A percentile compares a stretch with the other conserved stretches of the same genome.
Conservation (phyloP, 306 rosid species). For the Castanea crenata region DNA sequence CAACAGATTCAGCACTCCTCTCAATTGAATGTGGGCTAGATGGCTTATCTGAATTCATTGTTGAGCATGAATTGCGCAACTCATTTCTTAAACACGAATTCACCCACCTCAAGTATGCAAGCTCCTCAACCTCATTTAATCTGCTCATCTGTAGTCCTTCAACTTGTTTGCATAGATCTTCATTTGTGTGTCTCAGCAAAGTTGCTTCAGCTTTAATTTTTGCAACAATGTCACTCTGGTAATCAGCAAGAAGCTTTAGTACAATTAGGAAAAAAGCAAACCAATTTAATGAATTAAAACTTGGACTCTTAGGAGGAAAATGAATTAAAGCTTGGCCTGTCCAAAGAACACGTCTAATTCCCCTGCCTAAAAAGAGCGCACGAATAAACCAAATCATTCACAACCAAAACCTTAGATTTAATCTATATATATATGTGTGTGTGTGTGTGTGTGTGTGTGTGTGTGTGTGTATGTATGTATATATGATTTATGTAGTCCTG, state of each 20-base stretch:
- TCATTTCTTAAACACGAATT: conserved; percentile 86
- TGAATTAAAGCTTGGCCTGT: not conserved
- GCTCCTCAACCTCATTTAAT: conserved; percentile 94
- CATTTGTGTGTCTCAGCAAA: conserved; percentile 71
- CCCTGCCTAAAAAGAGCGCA: not conserved
- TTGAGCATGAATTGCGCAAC: conserved; percentile 68
- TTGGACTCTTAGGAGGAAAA: not conserved
- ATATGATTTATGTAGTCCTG: no score
- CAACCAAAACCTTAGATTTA: no score
- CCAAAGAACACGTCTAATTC: not conserved
- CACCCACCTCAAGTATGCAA: conserved; percentile 97
- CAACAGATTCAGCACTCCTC: conserved; percentile 45
- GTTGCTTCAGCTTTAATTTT: conserved; percentile 90
- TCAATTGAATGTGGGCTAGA: conserved; percentile 55
- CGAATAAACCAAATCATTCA: no score
- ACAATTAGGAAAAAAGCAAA: not conserved
- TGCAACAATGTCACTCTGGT: conserved; percentile 71
- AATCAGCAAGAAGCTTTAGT: conserved; percentile 4
- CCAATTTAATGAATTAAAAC: conserved; percentile 4
- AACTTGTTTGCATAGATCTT: conserved; percentile 93
- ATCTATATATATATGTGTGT: no score
- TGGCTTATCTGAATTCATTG: conserved; percentile 46
- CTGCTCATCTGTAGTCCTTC: conserved; percentile 93
- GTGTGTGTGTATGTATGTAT: no score
- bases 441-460: no score